phyloP scores from a whole-genome alignment of 108 stramenopile species.

The Nitzschia inconspicua region DNA sequence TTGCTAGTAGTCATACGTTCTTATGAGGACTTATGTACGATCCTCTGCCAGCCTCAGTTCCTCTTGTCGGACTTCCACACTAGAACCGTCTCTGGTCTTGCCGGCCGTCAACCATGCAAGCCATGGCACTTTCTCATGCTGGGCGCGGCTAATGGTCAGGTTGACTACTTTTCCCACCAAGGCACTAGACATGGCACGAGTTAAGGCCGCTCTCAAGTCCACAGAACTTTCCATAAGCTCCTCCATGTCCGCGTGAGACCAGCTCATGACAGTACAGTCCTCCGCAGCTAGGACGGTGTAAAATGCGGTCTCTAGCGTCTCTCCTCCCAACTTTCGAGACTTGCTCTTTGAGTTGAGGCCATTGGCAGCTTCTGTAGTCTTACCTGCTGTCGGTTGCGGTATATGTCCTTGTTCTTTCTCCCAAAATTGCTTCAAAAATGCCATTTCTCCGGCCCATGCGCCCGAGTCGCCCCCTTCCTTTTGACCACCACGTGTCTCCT shows the following conservation, averaged over 20 bases:
- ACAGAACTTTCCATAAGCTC: conserved; percentile 57
- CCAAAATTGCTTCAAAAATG: conserved; percentile 64
- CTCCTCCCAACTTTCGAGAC: not conserved
- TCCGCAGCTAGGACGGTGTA: conserved; percentile 64
- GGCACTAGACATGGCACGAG: conserved; percentile 78
- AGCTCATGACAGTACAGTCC: conserved; percentile 59
- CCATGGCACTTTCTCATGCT: conserved; percentile 27
- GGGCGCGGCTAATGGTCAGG: conserved; percentile 56
- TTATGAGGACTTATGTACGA: no score
- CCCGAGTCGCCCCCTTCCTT: conserved; percentile 73
- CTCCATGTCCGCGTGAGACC: conserved; percentile 78
- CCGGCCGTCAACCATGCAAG: conserved; percentile 46
- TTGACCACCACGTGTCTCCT: conserved; percentile 26
- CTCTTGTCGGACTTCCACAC: not conserved
- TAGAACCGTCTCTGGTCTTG: conserved; percentile 22
- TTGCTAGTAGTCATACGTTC: no score
- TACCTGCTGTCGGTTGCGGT: conserved; percentile 1
- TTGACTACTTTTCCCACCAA: conserved; percentile 86
- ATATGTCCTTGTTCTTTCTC: conserved; percentile 29
- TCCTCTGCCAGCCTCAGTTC: conserved; percentile 8
- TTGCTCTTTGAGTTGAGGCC: no score
- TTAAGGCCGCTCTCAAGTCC: conserved; percentile 68
- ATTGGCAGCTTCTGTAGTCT: no score
- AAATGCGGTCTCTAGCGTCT: conserved; percentile 16
- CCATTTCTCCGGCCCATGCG: conserved; percentile 85